Percentiles rank a stretch among this genome's conserved stretches.
These are phyloP conservation scores for Phylloporus arenicola DNA, from an alignment of 768 basidiomycete species.

Conservation along the genomic window DNA sequence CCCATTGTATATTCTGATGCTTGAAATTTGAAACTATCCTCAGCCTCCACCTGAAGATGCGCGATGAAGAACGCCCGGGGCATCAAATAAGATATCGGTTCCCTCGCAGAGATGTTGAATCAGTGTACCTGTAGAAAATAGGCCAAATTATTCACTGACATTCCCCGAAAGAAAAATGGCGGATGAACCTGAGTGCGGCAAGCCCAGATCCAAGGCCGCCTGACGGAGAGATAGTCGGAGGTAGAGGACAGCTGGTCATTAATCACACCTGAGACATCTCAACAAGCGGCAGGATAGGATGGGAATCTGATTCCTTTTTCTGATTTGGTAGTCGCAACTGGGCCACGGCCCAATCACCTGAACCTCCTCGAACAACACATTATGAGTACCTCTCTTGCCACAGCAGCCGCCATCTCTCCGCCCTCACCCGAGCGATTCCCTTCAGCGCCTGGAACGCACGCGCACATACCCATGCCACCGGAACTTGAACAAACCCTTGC, in stretches of 20 bases:
- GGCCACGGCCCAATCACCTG: too few species aligned
- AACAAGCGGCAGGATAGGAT: too few species aligned
- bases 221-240: not conserved
- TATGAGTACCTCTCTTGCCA: slow-evolving; percentile 12
- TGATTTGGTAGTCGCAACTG: too few species aligned
- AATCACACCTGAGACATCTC: slow-evolving; percentile 39
- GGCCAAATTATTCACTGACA: not conserved
- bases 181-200: too few species aligned
- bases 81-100: not conserved
- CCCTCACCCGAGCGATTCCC: slow-evolving; percentile 6
- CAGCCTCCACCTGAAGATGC: not conserved
- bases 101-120: not conserved
- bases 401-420: not conserved
- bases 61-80: not conserved
- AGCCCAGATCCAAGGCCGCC: too few species aligned
- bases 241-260: slow-evolving; percentile 39
- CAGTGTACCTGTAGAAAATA: not conserved
- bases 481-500: slow-evolving; percentile 79
- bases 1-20: not conserved
- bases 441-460: slow-evolving; percentile 13
- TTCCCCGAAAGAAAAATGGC: not conserved
- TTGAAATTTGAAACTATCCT: not conserved
- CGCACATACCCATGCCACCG: slow-evolving; percentile 45
- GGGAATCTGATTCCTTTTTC: too few species aligned
- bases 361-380: not conserved